These are phyloP conservation scores for Candolleomyces efflorescens DNA, from an alignment of 768 basidiomycete species.

Conservation along the genomic window DNA sequence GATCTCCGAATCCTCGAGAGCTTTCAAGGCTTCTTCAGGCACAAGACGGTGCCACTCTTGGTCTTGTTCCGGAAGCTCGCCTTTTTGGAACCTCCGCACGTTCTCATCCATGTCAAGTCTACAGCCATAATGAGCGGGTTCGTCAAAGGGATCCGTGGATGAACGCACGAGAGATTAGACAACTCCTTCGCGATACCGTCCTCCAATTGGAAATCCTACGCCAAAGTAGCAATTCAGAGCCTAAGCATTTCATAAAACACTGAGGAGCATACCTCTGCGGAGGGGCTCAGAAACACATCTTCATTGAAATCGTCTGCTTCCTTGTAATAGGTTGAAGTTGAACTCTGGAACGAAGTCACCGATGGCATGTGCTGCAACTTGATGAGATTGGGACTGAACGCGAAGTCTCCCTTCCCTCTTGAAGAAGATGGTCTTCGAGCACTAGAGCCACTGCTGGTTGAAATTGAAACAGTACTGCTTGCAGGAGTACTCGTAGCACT, in stretches of 20 bases:
- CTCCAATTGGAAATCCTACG: neutral
- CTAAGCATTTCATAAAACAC: neutral
- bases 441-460: neutral
- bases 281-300: neutral
- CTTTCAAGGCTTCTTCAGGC: constrained; percentile 62
- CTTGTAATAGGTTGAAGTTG: neutral
- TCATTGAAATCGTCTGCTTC: neutral
- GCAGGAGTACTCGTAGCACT: neutral
- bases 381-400: constrained; percentile 3
- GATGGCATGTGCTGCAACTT: neutral
- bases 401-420: neutral
- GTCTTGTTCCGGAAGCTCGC: constrained; percentile 59
- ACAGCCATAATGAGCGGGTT: constrained; percentile 9
- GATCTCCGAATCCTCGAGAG: constrained; percentile 73
- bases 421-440: neutral
- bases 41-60: constrained; percentile 84
- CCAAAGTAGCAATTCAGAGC: neutral
- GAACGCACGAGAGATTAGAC: constrained; percentile 6
- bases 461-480: too few relatives aligned
- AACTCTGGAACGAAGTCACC: neutral
- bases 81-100: constrained; percentile 63
- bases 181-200: constrained; percentile 1
- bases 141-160: constrained; percentile 23
- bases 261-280: neutral
- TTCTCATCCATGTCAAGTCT: constrained; percentile 64